phyloP scores from a whole-genome alignment of 106 monocot genomes.

The Gastrodia elata region DNA sequence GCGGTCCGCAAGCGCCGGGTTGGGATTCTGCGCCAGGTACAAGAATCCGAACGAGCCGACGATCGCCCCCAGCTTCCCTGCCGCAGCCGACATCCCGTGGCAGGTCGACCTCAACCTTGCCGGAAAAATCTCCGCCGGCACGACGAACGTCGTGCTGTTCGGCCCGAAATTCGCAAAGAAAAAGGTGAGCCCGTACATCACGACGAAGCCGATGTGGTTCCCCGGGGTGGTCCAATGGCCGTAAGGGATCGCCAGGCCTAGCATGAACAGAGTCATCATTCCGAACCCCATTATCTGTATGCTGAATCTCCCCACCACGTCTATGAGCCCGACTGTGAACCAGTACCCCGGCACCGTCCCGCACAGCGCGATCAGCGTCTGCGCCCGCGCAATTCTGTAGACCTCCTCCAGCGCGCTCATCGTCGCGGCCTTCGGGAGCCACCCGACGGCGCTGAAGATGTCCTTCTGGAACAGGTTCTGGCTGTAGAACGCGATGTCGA shows the following conservation, averaged over 20 bases:
- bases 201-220: slow-evolving; percentile 53
- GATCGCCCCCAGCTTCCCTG: slow-evolving; percentile 71
- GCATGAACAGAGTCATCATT: slow-evolving; percentile 23
- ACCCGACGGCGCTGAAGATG: slow-evolving; percentile 13
- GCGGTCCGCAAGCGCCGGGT: slow-evolving; percentile 16
- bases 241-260: slow-evolving; percentile 17
- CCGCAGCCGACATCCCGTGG: slow-evolving; percentile 70
- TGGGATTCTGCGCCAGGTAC: slow-evolving; percentile 46
- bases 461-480: slow-evolving; percentile 20
- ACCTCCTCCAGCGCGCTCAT: slow-evolving; percentile 29
- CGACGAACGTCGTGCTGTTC: slow-evolving; percentile 75
- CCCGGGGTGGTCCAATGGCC: slow-evolving; percentile 40
- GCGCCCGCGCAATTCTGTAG: slow-evolving; percentile 12
- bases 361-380: slow-evolving; percentile 19
- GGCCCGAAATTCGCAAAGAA: slow-evolving; percentile 94
- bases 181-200: slow-evolving; percentile 67
- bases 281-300: slow-evolving; percentile 18
- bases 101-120: slow-evolving; percentile 65
- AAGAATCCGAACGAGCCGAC: slow-evolving; percentile 76
- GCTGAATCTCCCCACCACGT: slow-evolving; percentile 10
- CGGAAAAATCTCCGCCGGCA: slow-evolving; percentile 79
- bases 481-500: slow-evolving; percentile 22
- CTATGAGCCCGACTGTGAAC: slow-evolving; percentile 22
- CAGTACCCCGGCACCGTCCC: slow-evolving; percentile 25
- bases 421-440: slow-evolving; percentile 12